Conservation (phyloP, 2,329 filamentous ascomycete species). For the Stenocarpella maydis region DNA sequence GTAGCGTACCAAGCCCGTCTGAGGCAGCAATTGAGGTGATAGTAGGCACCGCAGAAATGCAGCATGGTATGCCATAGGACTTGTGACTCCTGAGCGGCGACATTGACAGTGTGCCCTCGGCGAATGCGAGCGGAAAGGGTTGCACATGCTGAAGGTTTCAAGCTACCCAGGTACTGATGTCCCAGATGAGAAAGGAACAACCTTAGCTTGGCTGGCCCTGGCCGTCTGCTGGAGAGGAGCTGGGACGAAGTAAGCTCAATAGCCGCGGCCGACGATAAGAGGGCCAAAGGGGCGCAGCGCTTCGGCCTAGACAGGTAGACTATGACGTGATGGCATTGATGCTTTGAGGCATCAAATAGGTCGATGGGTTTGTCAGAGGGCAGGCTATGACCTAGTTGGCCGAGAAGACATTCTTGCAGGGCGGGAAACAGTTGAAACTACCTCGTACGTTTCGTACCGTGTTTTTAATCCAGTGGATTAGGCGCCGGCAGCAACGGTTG, state of each 20-base stretch:
- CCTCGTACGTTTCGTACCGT: background rate
- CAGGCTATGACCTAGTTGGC: background rate
- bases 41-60: background rate
- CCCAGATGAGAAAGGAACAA: background rate
- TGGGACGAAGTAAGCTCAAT: background rate
- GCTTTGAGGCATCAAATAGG: background rate
- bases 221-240: background rate
- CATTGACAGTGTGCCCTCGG: background rate
- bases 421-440: conserved; percentile 5
- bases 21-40: background rate
- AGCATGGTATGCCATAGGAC: background rate
- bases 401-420: too few relatives aligned
- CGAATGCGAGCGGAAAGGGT: background rate
- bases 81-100: background rate
- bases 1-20: background rate
- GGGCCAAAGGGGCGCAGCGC: background rate
- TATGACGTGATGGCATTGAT: background rate
- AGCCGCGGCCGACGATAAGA: background rate
- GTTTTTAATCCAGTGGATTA: background rate
- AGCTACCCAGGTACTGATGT: background rate
- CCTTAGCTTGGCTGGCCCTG: background rate
- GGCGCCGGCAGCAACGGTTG: background rate
- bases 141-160: background rate
- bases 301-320: background rate
- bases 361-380: background rate